These are phyloP conservation scores for Hura crepitans DNA, from an alignment of 441 rosid genomes.

Conservation along the genomic window DNA sequence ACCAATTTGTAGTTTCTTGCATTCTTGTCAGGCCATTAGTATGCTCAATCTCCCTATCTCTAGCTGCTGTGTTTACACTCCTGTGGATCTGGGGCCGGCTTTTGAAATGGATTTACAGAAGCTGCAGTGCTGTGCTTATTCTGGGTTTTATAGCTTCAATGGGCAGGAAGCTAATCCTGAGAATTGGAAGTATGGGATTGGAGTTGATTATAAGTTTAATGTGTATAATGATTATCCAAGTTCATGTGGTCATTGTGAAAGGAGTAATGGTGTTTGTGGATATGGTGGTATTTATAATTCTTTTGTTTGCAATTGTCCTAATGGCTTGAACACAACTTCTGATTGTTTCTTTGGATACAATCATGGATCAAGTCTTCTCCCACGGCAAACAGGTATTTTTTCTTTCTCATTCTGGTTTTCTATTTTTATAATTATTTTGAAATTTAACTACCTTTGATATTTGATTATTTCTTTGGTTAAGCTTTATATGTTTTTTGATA, in stretches of 20 bases:
- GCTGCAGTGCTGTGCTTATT: constrained; percentile 59
- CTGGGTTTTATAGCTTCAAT: constrained; percentile 72
- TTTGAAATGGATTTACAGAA: constrained; percentile 69
- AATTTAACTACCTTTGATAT: not conserved
- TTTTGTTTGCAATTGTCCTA: constrained; percentile 63
- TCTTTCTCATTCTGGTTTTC: not conserved
- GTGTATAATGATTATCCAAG: constrained; percentile 70
- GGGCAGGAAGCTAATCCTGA: constrained; percentile 77
- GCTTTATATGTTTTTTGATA: not conserved
- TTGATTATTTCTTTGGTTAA: not conserved
- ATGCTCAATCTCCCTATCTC: constrained; percentile 63
- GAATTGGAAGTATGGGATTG: constrained; percentile 80
- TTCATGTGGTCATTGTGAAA: constrained; percentile 63
- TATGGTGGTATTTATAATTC: constrained; percentile 49
- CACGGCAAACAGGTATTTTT: constrained; percentile 32
- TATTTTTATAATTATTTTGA: not conserved
- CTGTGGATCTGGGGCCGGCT: constrained; percentile 79
- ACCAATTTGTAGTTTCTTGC: constrained; percentile 74
- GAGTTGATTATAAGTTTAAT: constrained; percentile 72
- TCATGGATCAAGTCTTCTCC: constrained; percentile 33
- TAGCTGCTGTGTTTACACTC: constrained; percentile 82
- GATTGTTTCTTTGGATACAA: constrained; percentile 63
- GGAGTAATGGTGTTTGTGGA: constrained; percentile 77
- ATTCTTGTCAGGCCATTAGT: constrained; percentile 71
- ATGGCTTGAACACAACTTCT: constrained; percentile 61